Evolutionary conservation across 768 basidiomycete species (phyloP).

Genomic region (Suillus occidentalis): DNA sequence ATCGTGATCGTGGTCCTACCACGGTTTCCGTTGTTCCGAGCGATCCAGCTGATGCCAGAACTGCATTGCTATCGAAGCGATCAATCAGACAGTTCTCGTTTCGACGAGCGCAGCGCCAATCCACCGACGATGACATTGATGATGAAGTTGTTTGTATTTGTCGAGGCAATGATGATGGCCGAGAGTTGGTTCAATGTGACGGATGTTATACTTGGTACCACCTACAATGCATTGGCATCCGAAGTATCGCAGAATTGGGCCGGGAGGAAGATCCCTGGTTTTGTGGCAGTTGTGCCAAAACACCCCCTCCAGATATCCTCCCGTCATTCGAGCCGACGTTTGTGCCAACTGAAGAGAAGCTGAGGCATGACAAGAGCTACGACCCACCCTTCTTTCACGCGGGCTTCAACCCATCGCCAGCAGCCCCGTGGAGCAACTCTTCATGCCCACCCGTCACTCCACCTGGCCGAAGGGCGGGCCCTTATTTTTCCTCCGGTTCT

Average conservation of each 20-base stretch:
- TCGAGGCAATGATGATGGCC: conserved; percentile 63
- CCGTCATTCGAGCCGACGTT: conserved; percentile 60
- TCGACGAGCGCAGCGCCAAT: conserved; percentile 43
- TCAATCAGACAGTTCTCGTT: conserved; percentile 62
- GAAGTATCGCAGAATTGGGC: conserved; percentile 61
- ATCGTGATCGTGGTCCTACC: conserved; percentile 13
- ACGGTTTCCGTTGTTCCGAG: conserved; percentile 44
- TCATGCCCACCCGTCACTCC: conserved; percentile 49
- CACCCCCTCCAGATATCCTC: conserved; percentile 37
- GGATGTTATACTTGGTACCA: conserved; percentile 82
- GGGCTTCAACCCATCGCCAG: conserved; percentile 54
- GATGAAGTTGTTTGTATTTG: conserved; percentile 66
- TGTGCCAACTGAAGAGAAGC: conserved; percentile 60
- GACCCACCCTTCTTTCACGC: conserved; percentile 64
- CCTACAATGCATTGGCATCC: conserved; percentile 75
- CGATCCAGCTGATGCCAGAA: conserved; percentile 77
- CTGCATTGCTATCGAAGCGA: conserved; percentile 70
- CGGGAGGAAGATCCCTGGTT: conserved; percentile 82
- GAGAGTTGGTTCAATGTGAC: conserved; percentile 83
- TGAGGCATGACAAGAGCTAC: conserved; percentile 37
- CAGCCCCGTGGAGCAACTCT: conserved; percentile 45
- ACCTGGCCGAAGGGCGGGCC: conserved; percentile 30
- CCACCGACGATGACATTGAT: conserved; percentile 41
- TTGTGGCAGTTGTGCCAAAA: conserved; percentile 54
- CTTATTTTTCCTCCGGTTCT: conserved; percentile 36